Base-by-base conservation (phyloP, 2,329 filamentous ascomycete genomes). In the Trichoderma brevicompactum region DNA sequence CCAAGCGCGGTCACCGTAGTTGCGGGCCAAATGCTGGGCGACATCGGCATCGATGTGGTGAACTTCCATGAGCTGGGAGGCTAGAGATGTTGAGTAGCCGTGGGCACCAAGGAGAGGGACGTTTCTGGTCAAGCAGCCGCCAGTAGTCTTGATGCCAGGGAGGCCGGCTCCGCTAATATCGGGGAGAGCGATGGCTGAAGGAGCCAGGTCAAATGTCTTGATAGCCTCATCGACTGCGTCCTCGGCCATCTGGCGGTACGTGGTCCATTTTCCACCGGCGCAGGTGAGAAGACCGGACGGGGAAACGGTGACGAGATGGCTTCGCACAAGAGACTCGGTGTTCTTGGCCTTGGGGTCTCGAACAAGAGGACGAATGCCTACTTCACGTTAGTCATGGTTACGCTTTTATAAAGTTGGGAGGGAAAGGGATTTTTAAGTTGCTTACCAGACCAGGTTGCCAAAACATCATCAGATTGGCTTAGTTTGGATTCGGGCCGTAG, bases 241-340 rank as follows among this genome's bases (percentile, higher is more conserved):
- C 76, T 95, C 90, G 60, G 92, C 89, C 92, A 95, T 95, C 75
- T 94, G 90, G 64, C 91, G 89, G 79, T 94, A 95, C 10, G 91
- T 95, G 6, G 91, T 95, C 91, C 91, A 94, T 79, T 94, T 95
- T 68, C 91, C 91, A 71, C 91, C 91, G 40, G 91, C 90, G 76
- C 91, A 92, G 59, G 91, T 94, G 70, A 95, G 80, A 15, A 95
- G 84, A 13, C 91, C 91, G 1, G 90, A 91, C 6, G 85, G 78
- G 19, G 91, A 94, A 48, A 90, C 85, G 59, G 90, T 90, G 70
- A 94, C 85, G 59, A 95, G 83, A 74, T 95, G 91, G 78, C 90
- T 94, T 70, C 91, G 90, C 66, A 95, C 91, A 56, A 94, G 87
- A 58, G 91, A 92, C 76, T 94, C 89, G 19, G 92, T 94, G 75